phyloP scores from a whole-genome alignment of 2,329 filamentous ascomycete genomes.

The Hypoxylon sp. region DNA sequence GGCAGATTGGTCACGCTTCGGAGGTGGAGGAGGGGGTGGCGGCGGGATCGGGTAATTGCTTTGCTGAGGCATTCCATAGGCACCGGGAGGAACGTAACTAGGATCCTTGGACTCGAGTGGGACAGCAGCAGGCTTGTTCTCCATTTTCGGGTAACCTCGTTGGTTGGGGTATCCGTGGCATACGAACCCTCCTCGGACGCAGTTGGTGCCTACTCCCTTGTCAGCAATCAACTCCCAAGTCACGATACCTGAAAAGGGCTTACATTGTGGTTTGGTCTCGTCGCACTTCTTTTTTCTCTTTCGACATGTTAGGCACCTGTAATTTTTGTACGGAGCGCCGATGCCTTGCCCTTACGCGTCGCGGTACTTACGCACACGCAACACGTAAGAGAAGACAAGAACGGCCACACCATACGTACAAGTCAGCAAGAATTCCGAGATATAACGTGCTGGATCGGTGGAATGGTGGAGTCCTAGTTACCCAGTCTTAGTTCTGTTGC shows the following conservation, averaged over 20 bases:
- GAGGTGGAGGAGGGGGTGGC: slow-evolving; percentile 48
- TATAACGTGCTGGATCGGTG: not conserved
- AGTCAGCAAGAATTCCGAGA: slow-evolving; percentile 32
- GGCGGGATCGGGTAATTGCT: slow-evolving; percentile 48
- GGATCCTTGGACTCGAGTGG: slow-evolving; percentile 87
- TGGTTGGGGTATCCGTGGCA: slow-evolving; percentile 92
- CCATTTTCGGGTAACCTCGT: slow-evolving; percentile 83
- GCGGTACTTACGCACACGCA: slow-evolving; percentile 14
- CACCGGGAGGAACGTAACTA: slow-evolving; percentile 69
- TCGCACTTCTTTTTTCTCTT: slow-evolving; percentile 98
- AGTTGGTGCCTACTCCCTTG: slow-evolving; percentile 78
- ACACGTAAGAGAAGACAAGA: slow-evolving; percentile 28
- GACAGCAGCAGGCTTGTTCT: slow-evolving; percentile 74
- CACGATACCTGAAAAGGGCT: slow-evolving; percentile 53
- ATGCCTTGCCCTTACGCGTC: slow-evolving; percentile 57
- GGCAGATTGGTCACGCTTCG: slow-evolving; percentile 65
- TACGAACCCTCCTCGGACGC: slow-evolving; percentile 86
- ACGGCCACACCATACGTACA: slow-evolving; percentile 35
- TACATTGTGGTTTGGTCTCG: slow-evolving; percentile 92
- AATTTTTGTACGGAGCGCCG: slow-evolving; percentile 33
- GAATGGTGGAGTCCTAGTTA: slow-evolving; percentile 22
- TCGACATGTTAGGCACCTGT: slow-evolving; percentile 84
- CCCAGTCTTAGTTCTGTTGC: slow-evolving; percentile 89
- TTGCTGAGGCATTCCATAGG: slow-evolving; percentile 66
- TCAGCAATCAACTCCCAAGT: slow-evolving; percentile 36